A percentile compares a stretch with the other conserved stretches of the same genome.
phyloP scores from a whole-genome alignment of 148 eudicot genomes.

The Silene latifolia region DNA sequence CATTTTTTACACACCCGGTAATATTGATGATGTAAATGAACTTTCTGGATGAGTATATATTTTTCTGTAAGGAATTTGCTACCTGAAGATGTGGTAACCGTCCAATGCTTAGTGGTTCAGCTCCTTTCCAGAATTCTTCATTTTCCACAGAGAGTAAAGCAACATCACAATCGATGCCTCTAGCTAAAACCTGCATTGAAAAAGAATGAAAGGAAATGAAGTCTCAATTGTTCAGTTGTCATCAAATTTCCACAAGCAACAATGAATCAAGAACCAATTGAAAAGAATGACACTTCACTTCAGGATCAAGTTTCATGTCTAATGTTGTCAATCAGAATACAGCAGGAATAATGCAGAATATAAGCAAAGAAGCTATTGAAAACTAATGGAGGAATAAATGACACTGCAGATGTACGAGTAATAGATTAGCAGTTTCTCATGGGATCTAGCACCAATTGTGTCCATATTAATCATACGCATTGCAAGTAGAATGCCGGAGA shows the following conservation, averaged over 20 bases:
- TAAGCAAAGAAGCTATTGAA: background rate
- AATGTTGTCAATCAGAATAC: constrained; percentile 1
- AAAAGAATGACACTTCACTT: background rate
- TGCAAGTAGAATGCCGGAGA: background rate
- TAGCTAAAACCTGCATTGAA: constrained; percentile 74
- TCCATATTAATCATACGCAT: background rate
- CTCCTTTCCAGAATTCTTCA: constrained; percentile 83
- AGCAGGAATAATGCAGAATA: background rate
- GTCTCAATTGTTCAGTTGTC: constrained; percentile 13
- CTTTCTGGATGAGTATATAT: background rate
- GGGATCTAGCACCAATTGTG: background rate
- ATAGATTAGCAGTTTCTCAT: background rate
- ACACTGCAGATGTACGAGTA: background rate
- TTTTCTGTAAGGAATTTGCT: background rate
- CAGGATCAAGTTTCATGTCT: background rate
- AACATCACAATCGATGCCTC: constrained; percentile 90
- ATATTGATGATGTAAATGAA: background rate
- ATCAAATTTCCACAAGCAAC: background rate
- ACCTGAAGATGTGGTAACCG: constrained; percentile 91
- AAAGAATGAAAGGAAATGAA: constrained; percentile 26
- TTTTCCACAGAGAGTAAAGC: constrained; percentile 92
- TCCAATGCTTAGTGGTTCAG: constrained; percentile 75
- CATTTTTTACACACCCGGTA: background rate
- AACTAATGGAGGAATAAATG: background rate
- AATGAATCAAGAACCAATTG: background rate